phyloP scores from a whole-genome alignment of 257 asterid species.

The Solanum habrochaites region DNA sequence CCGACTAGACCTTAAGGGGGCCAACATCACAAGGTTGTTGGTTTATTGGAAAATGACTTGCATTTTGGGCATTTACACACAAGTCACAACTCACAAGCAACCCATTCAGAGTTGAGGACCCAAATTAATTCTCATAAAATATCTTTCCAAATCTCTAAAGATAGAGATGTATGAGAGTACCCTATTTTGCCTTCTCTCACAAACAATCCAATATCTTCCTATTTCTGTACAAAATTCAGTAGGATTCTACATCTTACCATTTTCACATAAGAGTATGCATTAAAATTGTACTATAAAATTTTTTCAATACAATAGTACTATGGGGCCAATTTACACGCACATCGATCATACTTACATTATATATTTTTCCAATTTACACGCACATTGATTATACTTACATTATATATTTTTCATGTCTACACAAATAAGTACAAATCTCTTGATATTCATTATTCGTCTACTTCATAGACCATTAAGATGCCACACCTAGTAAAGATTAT shows the following conservation, averaged over 20 bases:
- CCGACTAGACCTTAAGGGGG: constrained; percentile 18
- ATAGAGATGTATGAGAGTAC: constrained; percentile 4
- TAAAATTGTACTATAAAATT: neutral
- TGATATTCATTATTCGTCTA: neutral
- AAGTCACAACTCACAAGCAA: constrained; percentile 4
- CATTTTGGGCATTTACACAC: constrained; percentile 2
- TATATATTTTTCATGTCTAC: too few relatives aligned
- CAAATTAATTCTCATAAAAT: neutral
- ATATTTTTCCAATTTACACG: neutral
- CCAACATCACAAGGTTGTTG: constrained; percentile 11
- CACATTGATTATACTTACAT: neutral
- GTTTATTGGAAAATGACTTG: constrained; percentile 11
- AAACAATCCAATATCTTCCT: neutral
- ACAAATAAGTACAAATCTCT: neutral
- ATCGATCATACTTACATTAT: too few relatives aligned
- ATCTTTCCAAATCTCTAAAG: constrained; percentile 18
- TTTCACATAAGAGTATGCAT: neutral
- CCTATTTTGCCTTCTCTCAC: neutral
- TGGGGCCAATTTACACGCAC: neutral
- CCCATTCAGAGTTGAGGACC: neutral
- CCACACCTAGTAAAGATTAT: neutral
- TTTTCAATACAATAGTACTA: neutral
- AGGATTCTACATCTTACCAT: neutral
- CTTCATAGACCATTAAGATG: neutral
- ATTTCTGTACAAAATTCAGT: neutral